Base-by-base conservation (phyloP, 306 rosid genomes). In the Gastrolobium villosum region DNA sequence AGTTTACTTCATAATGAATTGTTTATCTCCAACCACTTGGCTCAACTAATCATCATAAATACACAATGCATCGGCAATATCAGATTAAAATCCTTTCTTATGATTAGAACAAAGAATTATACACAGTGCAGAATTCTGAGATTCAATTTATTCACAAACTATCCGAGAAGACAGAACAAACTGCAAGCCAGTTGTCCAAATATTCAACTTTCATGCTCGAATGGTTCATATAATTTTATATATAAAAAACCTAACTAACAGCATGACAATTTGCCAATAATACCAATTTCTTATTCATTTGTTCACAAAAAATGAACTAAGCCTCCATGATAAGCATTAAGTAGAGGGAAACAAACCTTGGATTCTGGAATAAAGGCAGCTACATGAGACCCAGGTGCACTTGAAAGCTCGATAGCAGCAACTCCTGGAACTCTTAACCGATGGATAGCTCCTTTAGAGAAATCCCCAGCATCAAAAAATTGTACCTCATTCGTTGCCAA, bases 341-440 rank as follows among this genome's bases (percentile, higher is more conserved):
- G 37, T 60, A 15, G 31, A 13, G 59, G 59, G 62, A 60, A 30
- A 45, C 76, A 78, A 69, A 94, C 97, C 96, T 92, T 92, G 63
- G 98, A 83, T 82, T 92, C 97, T 13, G 97, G 97, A 80, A 94
- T 91, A 89, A 83, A 94, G 57, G 93, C 92, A 34, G 99, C 99
- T 60, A 92, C 87, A 84, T 90, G 91, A 78, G 97, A 84, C 40
- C 91, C 97, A 63, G 97, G 97, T 39, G 83, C 28, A 82, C 79
- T 88, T n/a, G 99, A 88, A 83, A 94, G 97, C 84, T 92, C 95
- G 41, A 86, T 40, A 32, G 92, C 93, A 80, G 93, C 79, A 76
- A 94, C 90, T 59, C 97, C 93, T 5, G 82, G 95, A 78, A 94
- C 90, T 83, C 87, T 92, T 32, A 90, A 77, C 75, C 97, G 86